Conservation (phyloP, 768 basidiomycete species). For the Mycena kentingensis region DNA sequence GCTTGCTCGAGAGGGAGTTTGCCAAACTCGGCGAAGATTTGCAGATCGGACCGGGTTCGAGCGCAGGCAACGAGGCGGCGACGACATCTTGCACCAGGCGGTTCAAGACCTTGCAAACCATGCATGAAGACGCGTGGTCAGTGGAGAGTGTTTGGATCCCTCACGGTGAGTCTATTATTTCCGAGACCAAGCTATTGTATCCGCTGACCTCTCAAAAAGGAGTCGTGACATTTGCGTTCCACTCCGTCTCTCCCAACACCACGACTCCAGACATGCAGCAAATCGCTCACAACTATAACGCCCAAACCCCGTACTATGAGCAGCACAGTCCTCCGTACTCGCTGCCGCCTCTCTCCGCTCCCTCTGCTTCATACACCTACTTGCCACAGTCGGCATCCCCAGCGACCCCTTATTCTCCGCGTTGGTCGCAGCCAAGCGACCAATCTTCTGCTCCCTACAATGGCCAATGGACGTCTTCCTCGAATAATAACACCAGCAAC, state of each 20-base stretch:
- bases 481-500: constrained; percentile 30
- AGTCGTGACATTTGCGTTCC: constrained; percentile 73
- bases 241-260: constrained; percentile 56
- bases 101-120: constrained; percentile 71
- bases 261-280: constrained; percentile 47
- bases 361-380: constrained; percentile 36
- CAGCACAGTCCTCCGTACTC: constrained; percentile 36
- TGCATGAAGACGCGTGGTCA: constrained; percentile 60
- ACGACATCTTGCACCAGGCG: constrained; percentile 87
- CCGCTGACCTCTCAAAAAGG: constrained; percentile 46
- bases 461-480: constrained; percentile 34
- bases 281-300: constrained; percentile 46
- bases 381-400: constrained; percentile 35
- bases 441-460: constrained; percentile 25
- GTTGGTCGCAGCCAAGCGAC: constrained; percentile 43
- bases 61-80: constrained; percentile 58
- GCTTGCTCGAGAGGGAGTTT: constrained; percentile 48
- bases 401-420: constrained; percentile 40
- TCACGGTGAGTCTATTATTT: constrained; percentile 59
- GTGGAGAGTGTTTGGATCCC: constrained; percentile 90
- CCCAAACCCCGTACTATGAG: constrained; percentile 46
- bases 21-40: constrained; percentile 69
- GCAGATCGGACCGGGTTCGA: constrained; percentile 53
- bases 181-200: constrained; percentile 19
- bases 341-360: constrained; percentile 41